Evolutionary conservation across 1,139 yeast genomes (phyloP).

Genomic region (Hanseniaspora sp.): DNA sequence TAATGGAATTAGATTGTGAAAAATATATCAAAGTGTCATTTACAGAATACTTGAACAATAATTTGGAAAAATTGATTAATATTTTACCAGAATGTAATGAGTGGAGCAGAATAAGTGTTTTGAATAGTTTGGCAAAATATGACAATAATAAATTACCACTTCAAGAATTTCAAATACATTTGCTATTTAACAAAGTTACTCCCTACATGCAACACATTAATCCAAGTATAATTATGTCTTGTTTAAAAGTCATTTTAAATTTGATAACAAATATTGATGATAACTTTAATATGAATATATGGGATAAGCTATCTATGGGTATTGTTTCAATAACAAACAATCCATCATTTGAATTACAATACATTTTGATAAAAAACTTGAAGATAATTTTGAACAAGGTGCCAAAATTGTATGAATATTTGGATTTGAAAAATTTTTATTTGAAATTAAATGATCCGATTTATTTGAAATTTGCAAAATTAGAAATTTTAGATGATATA

Average conservation of each 20-base stretch:
- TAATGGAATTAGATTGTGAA: slow-evolving; percentile 69
- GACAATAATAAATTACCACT: slow-evolving; percentile 29
- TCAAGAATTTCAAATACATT: slow-evolving; percentile 58
- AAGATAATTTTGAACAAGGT: slow-evolving; percentile 81
- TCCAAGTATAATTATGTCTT: slow-evolving; percentile 83
- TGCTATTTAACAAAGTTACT: slow-evolving; percentile 77
- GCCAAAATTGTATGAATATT: slow-evolving; percentile 56
- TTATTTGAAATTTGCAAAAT: slow-evolving; percentile 81
- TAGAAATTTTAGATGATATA: slow-evolving; percentile 82
- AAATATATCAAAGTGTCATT: slow-evolving; percentile 40
- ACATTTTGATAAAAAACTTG: slow-evolving; percentile 84
- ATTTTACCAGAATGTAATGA: slow-evolving; percentile 96
- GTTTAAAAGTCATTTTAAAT: slow-evolving; percentile 70
- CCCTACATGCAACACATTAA: slow-evolving; percentile 97
- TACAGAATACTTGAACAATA: slow-evolving; percentile 19
- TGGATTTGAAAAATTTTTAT: slow-evolving; percentile 58
- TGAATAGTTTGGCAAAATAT: slow-evolving; percentile 71
- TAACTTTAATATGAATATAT: slow-evolving; percentile 36
- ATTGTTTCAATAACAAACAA: slow-evolving; percentile 78
- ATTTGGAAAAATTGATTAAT: slow-evolving; percentile 44
- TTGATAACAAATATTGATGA: slow-evolving; percentile 49
- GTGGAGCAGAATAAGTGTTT: slow-evolving; percentile 93
- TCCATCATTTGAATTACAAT: slow-evolving; percentile 86
- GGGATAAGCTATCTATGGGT: slow-evolving; percentile 81
- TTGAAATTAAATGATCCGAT: slow-evolving; percentile 91